Evolutionary conservation across 148 eudicot genomes (phyloP), one percentile per base, ranked within the genome.

Genomic region (Euryodendron excelsum): DNA sequence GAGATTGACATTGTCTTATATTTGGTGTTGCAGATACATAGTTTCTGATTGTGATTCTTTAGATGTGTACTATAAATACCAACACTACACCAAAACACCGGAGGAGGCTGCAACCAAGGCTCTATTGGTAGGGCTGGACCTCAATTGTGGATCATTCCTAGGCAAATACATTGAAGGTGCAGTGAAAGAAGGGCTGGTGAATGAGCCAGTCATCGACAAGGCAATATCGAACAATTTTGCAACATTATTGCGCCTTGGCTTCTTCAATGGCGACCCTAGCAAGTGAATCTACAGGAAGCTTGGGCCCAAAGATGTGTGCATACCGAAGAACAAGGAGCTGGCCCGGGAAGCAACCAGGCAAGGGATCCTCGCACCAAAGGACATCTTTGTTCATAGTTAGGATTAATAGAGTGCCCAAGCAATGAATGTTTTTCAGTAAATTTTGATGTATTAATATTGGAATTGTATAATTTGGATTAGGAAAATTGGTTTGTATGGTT

Each of bases 81-180:
- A 91, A 83, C 85, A 87, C 62, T 91, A 89, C 75, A 86, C 91
- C 17, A 84, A 86, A 69, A 89, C 90, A 50, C 95, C 92, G 36
- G 90, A 91, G 80, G 90, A 88, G 77, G 87, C 91, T 65, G 95
- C 91, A 58, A 91, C 92, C 69, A 84, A n/a, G n/a, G n/a, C n/a
- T n/a, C n/a, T n/a, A n/a, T n/a, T n/a, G n/a, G n/a, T n/a, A n/a
- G n/a, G n/a, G 44, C 80, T 90, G 89, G 91, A 90, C 63, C 85
- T 88, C 52, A 84, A 88, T 59, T 90, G 93, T 52, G 93, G 91
- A 9, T 48, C 83, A 4, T 88, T 73, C 85, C 86, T 86, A 13
- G 79, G 63, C 20, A 25, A 79, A 20, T 78, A 86, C 72, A 73
- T 90, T 9, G 77, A 77, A 82, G 78, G 86, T 7, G 88, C 93